Evolutionary conservation across 148 eudicot genomes (phyloP), one percentile per base, ranked within the genome.

Genomic region (Vaccinium myrtillus): DNA sequence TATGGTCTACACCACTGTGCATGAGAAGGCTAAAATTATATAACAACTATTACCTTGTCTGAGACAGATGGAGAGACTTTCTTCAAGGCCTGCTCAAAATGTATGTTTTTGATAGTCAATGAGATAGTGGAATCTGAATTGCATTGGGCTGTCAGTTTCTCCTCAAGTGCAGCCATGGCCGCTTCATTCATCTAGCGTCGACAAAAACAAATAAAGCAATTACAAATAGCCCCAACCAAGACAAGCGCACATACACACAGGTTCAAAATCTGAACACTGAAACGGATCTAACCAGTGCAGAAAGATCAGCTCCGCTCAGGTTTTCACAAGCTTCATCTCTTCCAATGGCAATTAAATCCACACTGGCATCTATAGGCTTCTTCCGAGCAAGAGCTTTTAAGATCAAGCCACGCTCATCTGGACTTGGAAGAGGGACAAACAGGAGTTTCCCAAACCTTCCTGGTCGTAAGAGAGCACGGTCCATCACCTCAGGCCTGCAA

Each of bases 281-380:
- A 80, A 58, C 16, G 49, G 53, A 79, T 82, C 90, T 61, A 83
- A 95, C 98, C 94, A 95, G 88, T 43, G 96, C 93, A 84, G 90
- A 79, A 81, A 95, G 98, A 88, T 95, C 98, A 75, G 98, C 98
- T 76, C 98, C 98, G 81, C 98, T 95, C 53, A 95, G 81, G 87
- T 90, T 90, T 71, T 90, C 89, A 87, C 96, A 92, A 76, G 89
- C 87, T 39, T 84, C 82, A 74, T 87, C 89, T 84, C 56, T 87
- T 39, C 91, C 98, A 48, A 95, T 79, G 51, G 93, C 91, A 79
- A 90, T 85, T 86, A 95, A 90, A 91, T 95, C 96, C 32, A 95
- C 94, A 77, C 83, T 84, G 63, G 87, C 77, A 87, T 94, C 98
- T 81, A 95, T 70, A 15, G 93, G 95, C 84, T 94, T 94, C 51